Evolutionary conservation across 257 asterid genomes (phyloP), one percentile per base, ranked within the genome.

Genomic region (Perilla frutescens): DNA sequence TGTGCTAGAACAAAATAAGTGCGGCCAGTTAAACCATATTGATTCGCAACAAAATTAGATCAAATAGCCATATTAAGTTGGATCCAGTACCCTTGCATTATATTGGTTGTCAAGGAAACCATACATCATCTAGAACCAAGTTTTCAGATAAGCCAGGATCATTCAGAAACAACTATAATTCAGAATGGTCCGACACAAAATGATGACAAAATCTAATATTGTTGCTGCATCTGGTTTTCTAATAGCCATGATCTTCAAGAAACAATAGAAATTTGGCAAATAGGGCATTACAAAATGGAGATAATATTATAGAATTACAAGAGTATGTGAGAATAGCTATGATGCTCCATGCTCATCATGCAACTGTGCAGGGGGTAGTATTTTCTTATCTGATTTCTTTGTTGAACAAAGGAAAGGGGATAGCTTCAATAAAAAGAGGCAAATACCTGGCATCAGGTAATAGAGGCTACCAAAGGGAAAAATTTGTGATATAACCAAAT

Each of bases 1-100:
- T 13, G 66, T 36, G 58, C 57, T 39, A 61, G 66, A 60, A 66
- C 44, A 45, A 71, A 77, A 26, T 39, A 66, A 55, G 49, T 13
- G 73, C 53, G 13, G 31, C 56, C 66, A 32, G 49, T 49, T 68
- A 43, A 53, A 59, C 40, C 6, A 45, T 26, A 59, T n/a, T 68
- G 56, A 49, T 64, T 6, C 54, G 58, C 12, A 50, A 8, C 26
- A 72, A 49, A 53, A 65, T 34, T 7, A 60, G 67, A 59, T 44
- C 20, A 77, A 71, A 37, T 56, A 26, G 34, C 48, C 69, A 6
- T 47, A 14, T 57, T 70, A 34, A 49, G 49, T 67, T 41, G 49
- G 45, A 41, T 66, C 56, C 43, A 43, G 44, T 8, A 37, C 7
- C 45, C 39, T 51, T 14, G 62, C 13, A 45, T 66, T 66, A 41